These are phyloP conservation scores for Candida anglica DNA, from an alignment of 805 yeast species.

Conservation along the genomic window DNA sequence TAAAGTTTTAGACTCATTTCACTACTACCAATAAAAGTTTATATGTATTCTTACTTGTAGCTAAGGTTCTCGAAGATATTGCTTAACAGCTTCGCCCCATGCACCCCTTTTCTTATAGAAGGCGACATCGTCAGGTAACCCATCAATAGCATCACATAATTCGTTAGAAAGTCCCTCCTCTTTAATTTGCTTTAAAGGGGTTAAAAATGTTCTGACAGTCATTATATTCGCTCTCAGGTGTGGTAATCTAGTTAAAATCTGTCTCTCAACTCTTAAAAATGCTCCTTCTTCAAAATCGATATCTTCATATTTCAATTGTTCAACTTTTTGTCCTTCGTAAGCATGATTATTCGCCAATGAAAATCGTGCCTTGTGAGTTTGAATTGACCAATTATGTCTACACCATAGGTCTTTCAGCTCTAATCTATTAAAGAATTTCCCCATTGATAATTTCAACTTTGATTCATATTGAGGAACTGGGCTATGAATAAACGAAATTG, in stretches of 20 bases:
- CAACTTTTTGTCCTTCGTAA: slow-evolving; percentile 18
- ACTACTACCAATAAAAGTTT: neutral
- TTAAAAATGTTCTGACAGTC: slow-evolving; percentile 35
- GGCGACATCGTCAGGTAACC: slow-evolving; percentile 35
- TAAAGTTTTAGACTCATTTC: too few species aligned
- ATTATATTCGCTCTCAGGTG: slow-evolving; percentile 29
- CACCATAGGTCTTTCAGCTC: slow-evolving; percentile 53
- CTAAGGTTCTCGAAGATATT: slow-evolving; percentile 11
- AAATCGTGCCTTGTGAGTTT: slow-evolving; percentile 45
- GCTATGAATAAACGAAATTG: slow-evolving; percentile 57
- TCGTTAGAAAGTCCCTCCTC: slow-evolving; percentile 30
- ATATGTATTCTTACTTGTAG: neutral
- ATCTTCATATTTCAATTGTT: slow-evolving; percentile 18
- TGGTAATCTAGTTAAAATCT: slow-evolving; percentile 33
- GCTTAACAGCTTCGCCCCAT: slow-evolving; percentile 38
- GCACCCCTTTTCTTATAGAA: slow-evolving; percentile 30
- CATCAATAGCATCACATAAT: slow-evolving; percentile 28
- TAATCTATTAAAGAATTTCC: slow-evolving; percentile 56
- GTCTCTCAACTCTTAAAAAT: slow-evolving; percentile 34
- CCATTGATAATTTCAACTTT: slow-evolving; percentile 60
- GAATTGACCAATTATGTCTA: slow-evolving; percentile 69
- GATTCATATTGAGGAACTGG: slow-evolving; percentile 69
- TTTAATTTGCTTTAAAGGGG: slow-evolving; percentile 25
- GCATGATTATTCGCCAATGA: slow-evolving; percentile 29
- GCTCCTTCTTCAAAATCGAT: slow-evolving; percentile 32